These are phyloP conservation scores for Beta vulgaris DNA, from an alignment of 148 eudicot genomes.

Conservation along the genomic window DNA sequence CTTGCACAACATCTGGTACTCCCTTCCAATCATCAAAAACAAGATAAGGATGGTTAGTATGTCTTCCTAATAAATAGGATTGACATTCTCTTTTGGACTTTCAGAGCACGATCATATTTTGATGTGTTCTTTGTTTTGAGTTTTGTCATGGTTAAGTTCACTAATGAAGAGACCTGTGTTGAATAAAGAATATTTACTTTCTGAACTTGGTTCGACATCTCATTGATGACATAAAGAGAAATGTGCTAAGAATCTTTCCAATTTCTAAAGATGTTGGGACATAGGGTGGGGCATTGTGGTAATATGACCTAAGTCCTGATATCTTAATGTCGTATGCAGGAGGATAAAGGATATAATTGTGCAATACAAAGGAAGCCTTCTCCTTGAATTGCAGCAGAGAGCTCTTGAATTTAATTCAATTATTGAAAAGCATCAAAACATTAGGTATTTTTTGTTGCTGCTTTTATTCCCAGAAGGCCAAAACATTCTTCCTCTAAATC, in stretches of 20 bases:
- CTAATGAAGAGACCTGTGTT: neutral
- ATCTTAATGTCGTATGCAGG: constrained; percentile 36
- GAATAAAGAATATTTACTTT: neutral
- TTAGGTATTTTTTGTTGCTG: constrained; percentile 36
- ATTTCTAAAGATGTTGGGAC: neutral
- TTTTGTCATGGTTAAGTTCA: neutral
- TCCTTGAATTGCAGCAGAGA: constrained; percentile 96
- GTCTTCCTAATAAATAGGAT: no score
- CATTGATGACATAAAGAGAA: neutral
- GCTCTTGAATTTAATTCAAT: constrained; percentile 84
- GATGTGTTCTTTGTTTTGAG: neutral
- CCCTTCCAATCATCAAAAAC: neutral
- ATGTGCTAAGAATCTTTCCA: neutral
- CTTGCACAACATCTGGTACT: neutral
- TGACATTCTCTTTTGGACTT: neutral
- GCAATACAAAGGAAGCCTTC: constrained; percentile 76
- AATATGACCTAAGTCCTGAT: neutral
- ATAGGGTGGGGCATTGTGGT: neutral
- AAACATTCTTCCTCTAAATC: neutral
- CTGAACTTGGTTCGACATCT: neutral
- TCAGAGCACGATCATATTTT: neutral
- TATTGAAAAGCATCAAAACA: constrained; percentile 79
- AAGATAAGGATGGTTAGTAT: no score
- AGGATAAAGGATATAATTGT: constrained; percentile 65
- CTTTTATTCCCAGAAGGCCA: neutral